Conservation (phyloP, 2,329 filamentous ascomycete genomes). For the Nigrospora oryzae region DNA sequence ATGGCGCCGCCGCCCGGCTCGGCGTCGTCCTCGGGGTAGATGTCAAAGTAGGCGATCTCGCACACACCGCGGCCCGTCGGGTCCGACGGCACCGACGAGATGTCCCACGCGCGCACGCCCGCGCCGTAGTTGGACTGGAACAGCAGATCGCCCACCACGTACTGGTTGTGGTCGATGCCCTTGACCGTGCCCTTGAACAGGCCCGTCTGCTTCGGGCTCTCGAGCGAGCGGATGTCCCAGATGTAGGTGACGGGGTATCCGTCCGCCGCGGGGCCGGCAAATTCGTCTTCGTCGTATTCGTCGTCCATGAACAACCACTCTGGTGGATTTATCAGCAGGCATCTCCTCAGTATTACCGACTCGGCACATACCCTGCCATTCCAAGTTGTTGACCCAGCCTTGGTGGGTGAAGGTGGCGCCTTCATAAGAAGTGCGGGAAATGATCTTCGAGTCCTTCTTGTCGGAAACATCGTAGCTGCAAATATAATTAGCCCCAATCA, state of each 20-base stretch:
- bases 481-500: no score
- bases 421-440: no score
- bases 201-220: slow-evolving; percentile 32
- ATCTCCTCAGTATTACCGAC: no score
- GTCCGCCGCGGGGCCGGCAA: slow-evolving; percentile 1
- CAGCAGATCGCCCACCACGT: slow-evolving; percentile 31
- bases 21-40: slow-evolving; percentile 40
- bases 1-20: slow-evolving; percentile 25
- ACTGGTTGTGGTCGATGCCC: slow-evolving; percentile 41
- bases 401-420: no score
- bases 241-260: not conserved
- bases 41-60: slow-evolving; percentile 40
- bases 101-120: slow-evolving; percentile 32
- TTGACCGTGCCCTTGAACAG: slow-evolving; percentile 29
- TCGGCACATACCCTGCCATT: no score
- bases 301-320: slow-evolving; percentile 37
- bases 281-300: slow-evolving; percentile 41
- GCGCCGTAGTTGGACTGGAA: slow-evolving; percentile 43
- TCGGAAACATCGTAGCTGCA: no score
- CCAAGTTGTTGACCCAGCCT: no score
- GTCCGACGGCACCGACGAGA: slow-evolving; percentile 25
- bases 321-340: slow-evolving; percentile 20
- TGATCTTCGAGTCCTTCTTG: no score
- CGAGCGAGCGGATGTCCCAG: slow-evolving; percentile 29
- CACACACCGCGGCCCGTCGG: slow-evolving; percentile 34